A percentile compares a stretch with the other conserved stretches of the same genome.
phyloP scores from a whole-genome alignment of 2,329 filamentous ascomycete species.

The Calycina marina region DNA sequence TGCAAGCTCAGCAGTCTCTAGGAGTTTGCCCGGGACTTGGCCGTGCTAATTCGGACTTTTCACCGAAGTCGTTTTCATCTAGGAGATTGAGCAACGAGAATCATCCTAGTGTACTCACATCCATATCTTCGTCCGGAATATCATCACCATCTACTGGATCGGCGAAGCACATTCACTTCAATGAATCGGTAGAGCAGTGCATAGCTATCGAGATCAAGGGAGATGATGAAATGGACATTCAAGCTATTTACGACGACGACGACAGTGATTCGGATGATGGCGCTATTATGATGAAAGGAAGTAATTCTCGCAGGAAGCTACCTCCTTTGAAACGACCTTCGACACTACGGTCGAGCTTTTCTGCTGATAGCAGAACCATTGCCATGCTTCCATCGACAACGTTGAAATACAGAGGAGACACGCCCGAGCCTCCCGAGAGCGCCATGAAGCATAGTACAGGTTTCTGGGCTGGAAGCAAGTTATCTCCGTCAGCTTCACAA shows the following conservation, averaged over 20 bases:
- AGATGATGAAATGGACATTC: slow-evolving; percentile 51
- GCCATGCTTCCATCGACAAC: slow-evolving; percentile 54
- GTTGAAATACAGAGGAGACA: slow-evolving; percentile 40
- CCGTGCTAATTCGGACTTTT: slow-evolving; percentile 22
- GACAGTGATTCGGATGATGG: slow-evolving; percentile 47
- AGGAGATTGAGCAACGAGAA: slow-evolving; percentile 41
- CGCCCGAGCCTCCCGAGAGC: slow-evolving; percentile 48
- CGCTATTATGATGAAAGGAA: slow-evolving; percentile 55
- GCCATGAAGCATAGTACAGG: slow-evolving; percentile 44
- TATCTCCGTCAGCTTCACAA: slow-evolving; percentile 57
- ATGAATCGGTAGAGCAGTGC: slow-evolving; percentile 89
- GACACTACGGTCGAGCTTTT: slow-evolving; percentile 30
- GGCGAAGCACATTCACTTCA: slow-evolving; percentile 90
- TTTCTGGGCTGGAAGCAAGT: slow-evolving; percentile 27
- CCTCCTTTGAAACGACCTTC: slow-evolving; percentile 24
- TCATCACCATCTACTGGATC: slow-evolving; percentile 45
- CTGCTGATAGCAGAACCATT: slow-evolving; percentile 49
- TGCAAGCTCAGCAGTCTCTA: slow-evolving; percentile 3
- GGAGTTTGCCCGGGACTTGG: slow-evolving; percentile 1
- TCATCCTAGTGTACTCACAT: slow-evolving; percentile 44
- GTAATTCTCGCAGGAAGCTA: slow-evolving; percentile 35
- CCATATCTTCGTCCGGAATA: slow-evolving; percentile 58
- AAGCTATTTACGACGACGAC: slow-evolving; percentile 27
- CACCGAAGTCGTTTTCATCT: slow-evolving; percentile 48
- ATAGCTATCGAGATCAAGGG: slow-evolving; percentile 84